Evolutionary conservation across 2,329 filamentous ascomycete species (phyloP), one percentile per base, ranked within the genome.

Genomic region (Phialemoniopsis sp.): DNA sequence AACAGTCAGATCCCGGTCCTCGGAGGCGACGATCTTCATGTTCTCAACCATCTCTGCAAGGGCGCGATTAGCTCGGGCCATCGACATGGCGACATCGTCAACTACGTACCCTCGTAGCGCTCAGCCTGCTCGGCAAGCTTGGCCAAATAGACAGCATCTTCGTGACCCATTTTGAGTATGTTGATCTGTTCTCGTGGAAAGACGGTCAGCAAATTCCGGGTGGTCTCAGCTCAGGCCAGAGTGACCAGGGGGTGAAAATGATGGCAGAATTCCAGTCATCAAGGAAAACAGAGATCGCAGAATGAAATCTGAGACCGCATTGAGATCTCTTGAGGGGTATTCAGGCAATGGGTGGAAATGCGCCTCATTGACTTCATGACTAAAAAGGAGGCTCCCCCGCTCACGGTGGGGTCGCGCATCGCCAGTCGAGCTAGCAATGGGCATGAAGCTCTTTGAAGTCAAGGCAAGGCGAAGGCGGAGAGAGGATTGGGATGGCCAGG

Each of bases 41-140:
- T 96, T 95, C 79, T 95, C 89, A 55, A 97, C 91, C 91, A 97
- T 96, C 75, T 96, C 91, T 96, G 70, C 43, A 51, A 16, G 37
- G 15, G 31, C 36, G 19, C n/a, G 29, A 17, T 8, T 13, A 8
- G 19, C 30, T 13, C 29, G 14, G 29, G 36, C 21, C 21, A 38
- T 40, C 32, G 28, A 26, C 6, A 26, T 26, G 21, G 21, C 21
- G 21, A 10, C 21, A 10, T 10, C 21, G 21, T 26, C 21, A 26
- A 26, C 10, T 26, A 70, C 79, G 62, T 76, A 97, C 93, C 93
- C 80, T 98, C 93, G 75, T 98, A 98, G 69, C 93, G 91, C 85
- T 98, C 93, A 72, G 93, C 93, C 84, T 98, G 93, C 85, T 98
- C 93, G 67, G 93, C 93, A 71, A 98, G 87, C 89, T 97, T 97